Conservation (phyloP, 2,329 filamentous ascomycete genomes). For the Neofusicoccum parvum region DNA sequence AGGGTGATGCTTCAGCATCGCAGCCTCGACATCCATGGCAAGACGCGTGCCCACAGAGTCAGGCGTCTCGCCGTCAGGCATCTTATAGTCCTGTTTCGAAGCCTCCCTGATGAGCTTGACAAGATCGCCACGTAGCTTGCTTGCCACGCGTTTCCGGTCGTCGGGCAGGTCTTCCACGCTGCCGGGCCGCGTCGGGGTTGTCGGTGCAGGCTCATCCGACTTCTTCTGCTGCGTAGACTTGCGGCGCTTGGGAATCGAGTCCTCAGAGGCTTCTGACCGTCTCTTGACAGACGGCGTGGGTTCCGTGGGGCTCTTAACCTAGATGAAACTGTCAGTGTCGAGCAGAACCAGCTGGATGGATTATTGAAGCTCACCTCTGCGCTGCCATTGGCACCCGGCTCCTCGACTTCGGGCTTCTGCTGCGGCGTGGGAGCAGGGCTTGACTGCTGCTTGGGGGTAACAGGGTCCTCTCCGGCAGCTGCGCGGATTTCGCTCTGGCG, state of each 20-base stretch:
- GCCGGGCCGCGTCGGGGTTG: slow-evolving; percentile 27
- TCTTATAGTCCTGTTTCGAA: slow-evolving; percentile 58
- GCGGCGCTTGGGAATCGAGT: slow-evolving; percentile 37
- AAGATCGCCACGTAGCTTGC: slow-evolving; percentile 71
- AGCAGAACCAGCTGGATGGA: not conserved
- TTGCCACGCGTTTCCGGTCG: slow-evolving; percentile 69
- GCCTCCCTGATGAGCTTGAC: slow-evolving; percentile 65
- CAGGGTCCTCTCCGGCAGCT: slow-evolving; percentile 46
- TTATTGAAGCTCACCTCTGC: not conserved
- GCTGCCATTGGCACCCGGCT: slow-evolving; percentile 20
- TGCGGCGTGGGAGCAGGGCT: slow-evolving; percentile 19
- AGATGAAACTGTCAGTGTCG: not conserved
- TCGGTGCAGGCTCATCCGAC: slow-evolving; percentile 24
- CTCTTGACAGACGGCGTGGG: slow-evolving; percentile 32
- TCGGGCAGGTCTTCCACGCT: slow-evolving; percentile 52
- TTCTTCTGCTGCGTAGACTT: slow-evolving; percentile 38
- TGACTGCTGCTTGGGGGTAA: slow-evolving; percentile 26
- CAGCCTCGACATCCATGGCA: slow-evolving; percentile 78
- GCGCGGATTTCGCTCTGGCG: slow-evolving; percentile 61
- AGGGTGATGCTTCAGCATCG: slow-evolving; percentile 59
- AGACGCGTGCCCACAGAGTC: slow-evolving; percentile 69
- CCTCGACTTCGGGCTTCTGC: slow-evolving; percentile 26
- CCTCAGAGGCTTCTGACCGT: slow-evolving; percentile 34
- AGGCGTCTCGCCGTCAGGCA: slow-evolving; percentile 65
- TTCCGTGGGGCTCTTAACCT: slow-evolving; percentile 16